Evolutionary conservation across 1,139 yeast species (phyloP), one percentile per base, ranked within the genome.

Genomic region (Dujonia santamariae): DNA sequence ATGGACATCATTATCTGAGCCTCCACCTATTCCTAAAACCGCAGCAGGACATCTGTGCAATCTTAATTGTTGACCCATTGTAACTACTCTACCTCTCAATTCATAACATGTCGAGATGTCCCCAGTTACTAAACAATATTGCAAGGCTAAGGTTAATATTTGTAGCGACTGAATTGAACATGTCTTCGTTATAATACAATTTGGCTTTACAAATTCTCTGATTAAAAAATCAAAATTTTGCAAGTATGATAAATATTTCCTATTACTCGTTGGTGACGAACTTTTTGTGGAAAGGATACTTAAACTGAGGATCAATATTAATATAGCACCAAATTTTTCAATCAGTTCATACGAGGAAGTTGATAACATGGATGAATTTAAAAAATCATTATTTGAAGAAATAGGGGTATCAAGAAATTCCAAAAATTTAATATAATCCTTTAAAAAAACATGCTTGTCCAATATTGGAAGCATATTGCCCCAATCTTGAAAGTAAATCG

Each of bases 21-120:
- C 22, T 1, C 62, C 59, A 36, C 59, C 54, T 16, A 65, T 50
- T 0, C 72, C 73, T 35, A 83, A 59, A 4, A 87, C 90, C 0
- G 94, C 90, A 11, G 90, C 84, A 11, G 95, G 96, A 58, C 95
- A 84, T 44, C 95, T 72, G 53, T 87, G 95, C 34, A 88, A 66
- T 46, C 96, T 76, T 36, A 88, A 62, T 46, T 88, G 94, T 50
- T 85, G 95, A 2, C 92, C 83, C 90, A 85, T 84, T 19, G 88
- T 80, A 4, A 83, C 78, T 6, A 84, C 80, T 46, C 82, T 67
- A 29, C 92, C 90, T 41, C 96, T 68, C 30, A 83, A 66, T 39
- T 81, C 84, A 61, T 86, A 87, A 39, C 88, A 73, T 1, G 87
- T 80, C 11, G 79, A 72, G 26, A 80, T 73, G 53, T 85, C 88